Conservation (phyloP, 208 protist genomes). For the Naegleria fowleri region DNA sequence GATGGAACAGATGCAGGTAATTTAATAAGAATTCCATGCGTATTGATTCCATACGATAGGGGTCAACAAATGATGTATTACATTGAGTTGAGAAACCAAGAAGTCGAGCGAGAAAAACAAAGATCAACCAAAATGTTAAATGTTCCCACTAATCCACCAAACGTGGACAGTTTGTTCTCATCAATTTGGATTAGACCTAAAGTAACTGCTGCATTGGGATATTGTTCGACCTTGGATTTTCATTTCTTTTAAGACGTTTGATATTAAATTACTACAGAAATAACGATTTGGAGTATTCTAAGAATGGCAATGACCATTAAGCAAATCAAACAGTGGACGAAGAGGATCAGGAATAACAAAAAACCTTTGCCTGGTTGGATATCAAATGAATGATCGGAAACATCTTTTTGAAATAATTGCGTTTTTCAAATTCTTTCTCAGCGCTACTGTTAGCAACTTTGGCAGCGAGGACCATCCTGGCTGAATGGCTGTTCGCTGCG, state of each 20-base stretch:
- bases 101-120: not conserved
- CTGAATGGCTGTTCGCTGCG: too few relatives aligned
- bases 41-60: not conserved
- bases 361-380: too few relatives aligned
- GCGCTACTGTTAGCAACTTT: too few relatives aligned
- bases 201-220: not conserved
- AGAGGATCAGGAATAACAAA: too few relatives aligned
- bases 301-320: too few relatives aligned
- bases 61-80: not conserved
- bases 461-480: too few relatives aligned
- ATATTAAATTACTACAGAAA: too few relatives aligned
- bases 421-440: too few relatives aligned
- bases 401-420: too few relatives aligned
- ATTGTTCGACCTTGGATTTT: not conserved
- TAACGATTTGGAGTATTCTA: too few relatives aligned
- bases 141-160: not conserved
- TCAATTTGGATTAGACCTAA: not conserved
- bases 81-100: not conserved
- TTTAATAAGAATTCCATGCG: not conserved
- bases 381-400: too few relatives aligned
- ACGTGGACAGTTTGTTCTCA: not conserved
- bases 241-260: not conserved
- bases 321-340: too few relatives aligned
- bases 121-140: not conserved
- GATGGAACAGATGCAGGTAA: not conserved